Evolutionary conservation across 2,329 filamentous ascomycete genomes (phyloP).

Genomic region (Trichoderma harzianum): DNA sequence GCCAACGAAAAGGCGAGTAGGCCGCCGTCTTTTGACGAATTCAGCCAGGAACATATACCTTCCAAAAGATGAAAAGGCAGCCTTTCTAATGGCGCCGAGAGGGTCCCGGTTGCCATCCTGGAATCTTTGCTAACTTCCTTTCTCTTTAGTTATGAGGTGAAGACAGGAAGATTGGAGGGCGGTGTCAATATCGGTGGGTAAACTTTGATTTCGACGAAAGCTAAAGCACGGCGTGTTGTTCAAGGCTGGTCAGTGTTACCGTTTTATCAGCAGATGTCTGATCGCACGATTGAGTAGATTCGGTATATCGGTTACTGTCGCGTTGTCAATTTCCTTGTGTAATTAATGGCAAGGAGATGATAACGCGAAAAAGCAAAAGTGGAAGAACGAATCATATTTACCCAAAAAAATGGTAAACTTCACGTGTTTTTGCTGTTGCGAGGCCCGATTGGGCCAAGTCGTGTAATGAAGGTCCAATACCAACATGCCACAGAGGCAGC

Average conservation of each 20-base stretch:
- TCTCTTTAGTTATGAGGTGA: not conserved
- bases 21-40: not conserved
- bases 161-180: not conserved
- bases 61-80: not conserved
- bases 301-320: not conserved
- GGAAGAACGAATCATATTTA: not conserved
- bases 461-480: not conserved
- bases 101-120: not conserved
- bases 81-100: not conserved
- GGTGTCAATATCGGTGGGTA: not conserved
- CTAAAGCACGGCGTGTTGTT: not conserved
- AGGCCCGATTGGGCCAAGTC: not conserved
- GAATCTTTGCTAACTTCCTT: not conserved
- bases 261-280: no score
- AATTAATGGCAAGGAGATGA: not conserved
- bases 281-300: not conserved
- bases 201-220: not conserved
- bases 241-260: not conserved
- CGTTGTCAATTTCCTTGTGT: not conserved
- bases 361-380: not conserved
- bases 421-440: not conserved
- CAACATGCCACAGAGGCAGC: not conserved
- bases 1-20: not conserved
- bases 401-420: not conserved
- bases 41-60: not conserved